Evolutionary conservation across 306 rosid species (phyloP).

Genomic region (Morella rubra): DNA sequence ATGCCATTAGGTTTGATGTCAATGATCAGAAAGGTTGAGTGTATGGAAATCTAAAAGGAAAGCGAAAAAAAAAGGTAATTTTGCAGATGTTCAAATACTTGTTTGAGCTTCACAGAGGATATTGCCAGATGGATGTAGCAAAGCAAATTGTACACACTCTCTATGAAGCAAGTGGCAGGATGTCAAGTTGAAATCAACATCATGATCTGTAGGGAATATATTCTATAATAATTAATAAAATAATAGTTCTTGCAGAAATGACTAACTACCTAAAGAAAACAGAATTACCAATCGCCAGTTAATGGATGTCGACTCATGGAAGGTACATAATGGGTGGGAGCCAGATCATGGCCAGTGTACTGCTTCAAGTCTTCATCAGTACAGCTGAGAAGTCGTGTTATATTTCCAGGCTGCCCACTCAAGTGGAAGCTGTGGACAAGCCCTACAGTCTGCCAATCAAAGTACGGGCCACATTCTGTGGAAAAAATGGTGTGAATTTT

Average conservation of each 20-base stretch:
- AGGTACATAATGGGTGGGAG: conserved; percentile 97
- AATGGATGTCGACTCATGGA: conserved; percentile 95
- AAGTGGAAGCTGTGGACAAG: conserved; percentile 79
- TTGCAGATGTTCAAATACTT: background rate
- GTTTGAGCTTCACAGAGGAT: background rate
- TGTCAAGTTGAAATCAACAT: conserved; percentile 19
- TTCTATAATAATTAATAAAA: background rate
- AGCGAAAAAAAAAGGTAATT: background rate
- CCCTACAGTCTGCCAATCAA: conserved; percentile 99
- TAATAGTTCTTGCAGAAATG: background rate
- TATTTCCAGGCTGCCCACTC: conserved; percentile 95
- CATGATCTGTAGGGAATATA: background rate
- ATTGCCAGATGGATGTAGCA: background rate
- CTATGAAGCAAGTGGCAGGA: conserved; percentile 8
- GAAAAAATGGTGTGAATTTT: conserved; percentile 90
- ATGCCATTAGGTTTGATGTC: too few relatives aligned
- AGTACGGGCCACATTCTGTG: conserved; percentile 85
- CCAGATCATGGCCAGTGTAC: conserved; percentile 81
- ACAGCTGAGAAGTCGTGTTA: conserved; percentile 96
- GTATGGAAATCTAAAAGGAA: background rate
- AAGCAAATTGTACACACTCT: background rate
- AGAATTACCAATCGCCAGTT: conserved; percentile 90
- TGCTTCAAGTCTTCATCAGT: conserved; percentile 65
- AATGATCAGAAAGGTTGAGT: background rate
- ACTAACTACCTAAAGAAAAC: conserved; percentile 17